phyloP scores from a whole-genome alignment of 129 eudicot genomes.

The Lonicera japonica region DNA sequence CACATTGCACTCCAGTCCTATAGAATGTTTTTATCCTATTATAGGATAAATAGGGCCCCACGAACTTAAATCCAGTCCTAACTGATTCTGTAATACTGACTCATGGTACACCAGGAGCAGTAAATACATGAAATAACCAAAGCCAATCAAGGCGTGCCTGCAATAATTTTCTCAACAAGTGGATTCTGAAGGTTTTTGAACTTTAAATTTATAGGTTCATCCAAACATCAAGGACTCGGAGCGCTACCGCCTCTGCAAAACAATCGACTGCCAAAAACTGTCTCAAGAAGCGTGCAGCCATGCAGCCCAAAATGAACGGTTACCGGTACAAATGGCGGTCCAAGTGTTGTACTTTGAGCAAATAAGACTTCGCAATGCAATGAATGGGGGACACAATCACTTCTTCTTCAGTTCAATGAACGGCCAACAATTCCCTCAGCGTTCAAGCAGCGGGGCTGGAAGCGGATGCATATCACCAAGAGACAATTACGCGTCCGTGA shows the following conservation, averaged over 20 bases:
- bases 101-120: too few species aligned
- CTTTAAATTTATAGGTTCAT: constrained; percentile 55
- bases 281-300: constrained; percentile 99
- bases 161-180: too few species aligned
- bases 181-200: too few species aligned
- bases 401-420: constrained; percentile 57
- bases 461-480: constrained; percentile 97
- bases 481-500: constrained; percentile 94
- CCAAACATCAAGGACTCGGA: constrained; percentile 87
- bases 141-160: too few species aligned
- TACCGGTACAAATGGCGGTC: constrained; percentile 97
- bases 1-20: too few species aligned
- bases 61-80: too few species aligned
- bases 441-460: constrained; percentile 87
- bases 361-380: constrained; percentile 89
- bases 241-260: constrained; percentile 83
- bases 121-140: too few species aligned
- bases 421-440: constrained; percentile 60
- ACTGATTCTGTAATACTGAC: too few species aligned
- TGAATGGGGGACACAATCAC: constrained; percentile 69
- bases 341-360: constrained; percentile 98
- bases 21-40: too few species aligned
- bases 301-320: constrained; percentile 92
- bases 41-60: too few species aligned
- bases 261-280: constrained; percentile 87